Percentiles rank a stretch among this genome's conserved stretches.
Conservation (phyloP, 2,329 filamentous ascomycete species). For the Trichoderma guizhouense region DNA sequence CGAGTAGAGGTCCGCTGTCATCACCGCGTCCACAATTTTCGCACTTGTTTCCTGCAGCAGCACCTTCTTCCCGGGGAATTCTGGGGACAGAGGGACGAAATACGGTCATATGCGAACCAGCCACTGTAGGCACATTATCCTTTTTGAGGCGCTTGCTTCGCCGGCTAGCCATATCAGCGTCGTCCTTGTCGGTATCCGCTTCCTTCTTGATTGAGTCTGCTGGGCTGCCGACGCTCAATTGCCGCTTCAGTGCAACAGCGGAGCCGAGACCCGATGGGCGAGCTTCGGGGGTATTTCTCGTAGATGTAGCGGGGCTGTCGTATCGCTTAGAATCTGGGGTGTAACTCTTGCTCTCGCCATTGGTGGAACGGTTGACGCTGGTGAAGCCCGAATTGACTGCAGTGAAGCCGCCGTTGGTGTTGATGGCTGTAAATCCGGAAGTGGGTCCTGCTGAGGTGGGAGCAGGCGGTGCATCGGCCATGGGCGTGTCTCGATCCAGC, state of each 20-base stretch:
- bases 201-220: constrained; percentile 49
- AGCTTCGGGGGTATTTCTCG: constrained; percentile 64
- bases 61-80: constrained; percentile 53
- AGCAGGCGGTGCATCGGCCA: constrained; percentile 43
- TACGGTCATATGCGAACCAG: constrained; percentile 94
- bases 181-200: constrained; percentile 48
- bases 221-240: constrained; percentile 59
- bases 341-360: constrained; percentile 52
- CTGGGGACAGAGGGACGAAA: constrained; percentile 78
- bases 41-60: constrained; percentile 62
- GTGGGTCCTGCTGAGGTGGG: constrained; percentile 29
- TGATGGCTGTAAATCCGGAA: constrained; percentile 54
- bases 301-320: constrained; percentile 60
- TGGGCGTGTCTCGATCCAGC: constrained; percentile 46
- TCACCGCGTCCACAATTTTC: constrained; percentile 82
- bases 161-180: constrained; percentile 65
- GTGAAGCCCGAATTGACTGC: constrained; percentile 70
- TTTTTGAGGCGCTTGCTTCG: constrained; percentile 93
- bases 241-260: constrained; percentile 70
- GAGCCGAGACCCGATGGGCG: constrained; percentile 53
- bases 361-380: constrained; percentile 57
- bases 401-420: constrained; percentile 64
- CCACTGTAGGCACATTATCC: constrained; percentile 74
- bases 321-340: constrained; percentile 59
- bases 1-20: constrained; percentile 64